These are phyloP conservation scores for Lenwebbia sp. DNA, from an alignment of 345 rosid genomes.

Conservation along the genomic window DNA sequence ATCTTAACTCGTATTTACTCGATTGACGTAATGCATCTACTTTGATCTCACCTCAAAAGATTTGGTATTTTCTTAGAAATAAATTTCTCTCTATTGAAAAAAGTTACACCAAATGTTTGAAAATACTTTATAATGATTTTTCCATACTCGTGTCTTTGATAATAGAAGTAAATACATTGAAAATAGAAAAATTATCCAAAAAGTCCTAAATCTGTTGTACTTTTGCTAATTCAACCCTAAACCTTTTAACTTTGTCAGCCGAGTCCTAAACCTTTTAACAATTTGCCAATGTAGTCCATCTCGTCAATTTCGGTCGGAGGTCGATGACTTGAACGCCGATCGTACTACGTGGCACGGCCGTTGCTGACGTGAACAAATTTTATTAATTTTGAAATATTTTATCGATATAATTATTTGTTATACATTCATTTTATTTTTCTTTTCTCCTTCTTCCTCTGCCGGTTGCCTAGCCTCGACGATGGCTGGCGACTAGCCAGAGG, in stretches of 20 bases:
- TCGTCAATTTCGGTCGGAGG: rapidly evolving
- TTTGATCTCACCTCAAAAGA: background rate
- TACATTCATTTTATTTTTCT: too few species aligned
- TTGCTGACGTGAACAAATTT: too few species aligned
- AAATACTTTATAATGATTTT: background rate
- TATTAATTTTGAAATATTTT: too few species aligned
- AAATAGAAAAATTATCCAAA: too few species aligned
- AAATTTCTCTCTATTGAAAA: background rate
- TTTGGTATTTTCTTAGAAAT: background rate
- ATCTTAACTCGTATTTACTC: background rate
- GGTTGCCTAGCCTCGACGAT: too few species aligned
- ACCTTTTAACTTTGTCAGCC: too few species aligned
- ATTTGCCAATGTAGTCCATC: too few species aligned
- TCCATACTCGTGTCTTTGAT: background rate
- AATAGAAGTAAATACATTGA: background rate
- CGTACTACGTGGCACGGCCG: background rate
- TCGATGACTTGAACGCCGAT: background rate
- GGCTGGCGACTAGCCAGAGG: too few species aligned
- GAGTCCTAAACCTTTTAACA: background rate
- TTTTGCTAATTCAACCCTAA: too few species aligned
- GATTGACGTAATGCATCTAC: background rate
- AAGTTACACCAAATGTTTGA: background rate
- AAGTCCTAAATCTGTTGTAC: rapidly evolving
- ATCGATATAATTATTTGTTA: too few species aligned
- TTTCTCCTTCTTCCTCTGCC: background rate